Evolutionary conservation across 257 asterid species (phyloP).

Genomic region (Linaria vulgaris): DNA sequence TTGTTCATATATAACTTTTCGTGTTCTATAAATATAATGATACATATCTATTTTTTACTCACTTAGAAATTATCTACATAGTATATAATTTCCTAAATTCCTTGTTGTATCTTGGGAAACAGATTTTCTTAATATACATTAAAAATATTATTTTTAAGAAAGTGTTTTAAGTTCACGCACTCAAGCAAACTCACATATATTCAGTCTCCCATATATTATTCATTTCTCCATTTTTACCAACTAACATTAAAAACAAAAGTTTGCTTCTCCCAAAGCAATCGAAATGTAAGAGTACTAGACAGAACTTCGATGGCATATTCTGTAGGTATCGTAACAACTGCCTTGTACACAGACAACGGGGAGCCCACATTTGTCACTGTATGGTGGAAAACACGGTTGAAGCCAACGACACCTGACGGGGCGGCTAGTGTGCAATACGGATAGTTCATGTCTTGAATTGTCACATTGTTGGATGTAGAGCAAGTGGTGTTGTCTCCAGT

Average conservation of each 20-base stretch:
- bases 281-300: conserved; percentile 41
- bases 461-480: conserved; percentile 38
- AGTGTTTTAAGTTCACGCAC: too few species aligned
- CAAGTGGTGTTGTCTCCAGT: conserved; percentile 56
- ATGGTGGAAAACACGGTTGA: conserved; percentile 40
- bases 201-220: too few species aligned
- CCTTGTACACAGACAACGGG: conserved; percentile 46
- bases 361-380: conserved; percentile 63
- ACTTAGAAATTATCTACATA: too few species aligned
- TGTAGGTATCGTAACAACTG: conserved; percentile 17
- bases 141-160: too few species aligned
- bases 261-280: conserved; percentile 37
- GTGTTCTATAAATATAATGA: too few species aligned
- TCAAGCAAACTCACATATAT: too few species aligned
- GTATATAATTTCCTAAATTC: too few species aligned
- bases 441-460: conserved; percentile 60
- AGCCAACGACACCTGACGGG: neutral
- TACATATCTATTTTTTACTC: too few species aligned
- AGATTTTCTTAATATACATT: too few species aligned
- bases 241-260: conserved; percentile 36
- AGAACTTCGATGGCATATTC: conserved; percentile 40
- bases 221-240: too few species aligned
- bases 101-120: too few species aligned
- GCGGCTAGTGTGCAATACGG: conserved; percentile 53
- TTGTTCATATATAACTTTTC: too few species aligned